phyloP scores from a whole-genome alignment of 495 filamentous ascomycete genomes.

The Hypoxylon perforatum region DNA sequence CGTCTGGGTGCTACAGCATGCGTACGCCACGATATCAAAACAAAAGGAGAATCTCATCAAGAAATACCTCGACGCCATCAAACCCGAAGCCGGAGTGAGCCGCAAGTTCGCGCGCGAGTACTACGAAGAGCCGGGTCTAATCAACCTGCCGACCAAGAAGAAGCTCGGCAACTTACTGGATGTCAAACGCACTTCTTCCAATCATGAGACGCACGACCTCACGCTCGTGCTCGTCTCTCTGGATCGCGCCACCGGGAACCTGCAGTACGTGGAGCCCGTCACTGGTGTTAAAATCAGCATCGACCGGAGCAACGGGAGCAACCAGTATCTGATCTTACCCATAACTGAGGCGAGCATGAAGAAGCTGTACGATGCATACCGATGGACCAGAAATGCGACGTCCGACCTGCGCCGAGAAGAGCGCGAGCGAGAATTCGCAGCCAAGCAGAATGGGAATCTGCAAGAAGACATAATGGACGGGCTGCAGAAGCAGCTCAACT shows the following conservation, averaged over 20 bases:
- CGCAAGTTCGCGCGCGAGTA: constrained; percentile 33
- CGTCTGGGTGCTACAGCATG: constrained; percentile 36
- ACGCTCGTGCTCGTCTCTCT: constrained; percentile 13
- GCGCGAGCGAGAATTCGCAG: constrained; percentile 31
- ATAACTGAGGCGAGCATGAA: constrained; percentile 28
- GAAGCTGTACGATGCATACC: constrained; percentile 31
- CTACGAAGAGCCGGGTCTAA: constrained; percentile 28
- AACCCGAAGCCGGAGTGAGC: not conserved
- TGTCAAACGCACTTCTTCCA: constrained; percentile 28
- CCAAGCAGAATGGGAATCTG: too few species aligned
- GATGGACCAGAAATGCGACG: constrained; percentile 18
- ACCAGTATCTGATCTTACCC: constrained; percentile 19
- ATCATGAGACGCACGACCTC: constrained; percentile 23
- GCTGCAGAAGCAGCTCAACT: constrained; percentile 17
- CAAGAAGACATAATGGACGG: constrained; percentile 28
- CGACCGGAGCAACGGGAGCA: not conserved
- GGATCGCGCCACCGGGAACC: constrained; percentile 1
- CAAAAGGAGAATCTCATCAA: constrained; percentile 33
- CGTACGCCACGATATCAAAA: constrained; percentile 15
- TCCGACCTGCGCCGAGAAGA: constrained; percentile 27
- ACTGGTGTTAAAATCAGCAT: constrained; percentile 7
- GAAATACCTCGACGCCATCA: constrained; percentile 6
- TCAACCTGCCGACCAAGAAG: constrained; percentile 23
- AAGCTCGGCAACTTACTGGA: constrained; percentile 37
- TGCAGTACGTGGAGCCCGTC: constrained; percentile 21